phyloP scores from a whole-genome alignment of 2,329 filamentous ascomycete species.

The Furcasterigmium furcatum region DNA sequence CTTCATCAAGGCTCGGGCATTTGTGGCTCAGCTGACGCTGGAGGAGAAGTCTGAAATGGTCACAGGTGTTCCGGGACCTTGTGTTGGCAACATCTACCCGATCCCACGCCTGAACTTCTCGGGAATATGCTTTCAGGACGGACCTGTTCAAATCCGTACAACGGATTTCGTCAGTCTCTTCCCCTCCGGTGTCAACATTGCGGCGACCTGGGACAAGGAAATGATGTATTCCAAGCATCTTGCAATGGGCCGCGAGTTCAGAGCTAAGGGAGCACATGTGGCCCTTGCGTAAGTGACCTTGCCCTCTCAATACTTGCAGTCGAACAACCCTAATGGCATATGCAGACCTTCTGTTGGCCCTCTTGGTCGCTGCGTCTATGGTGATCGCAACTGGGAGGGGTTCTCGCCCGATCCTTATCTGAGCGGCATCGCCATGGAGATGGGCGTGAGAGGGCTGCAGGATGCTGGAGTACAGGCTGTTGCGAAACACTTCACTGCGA shows the following conservation, averaged over 20 bases:
- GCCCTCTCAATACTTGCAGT: not conserved
- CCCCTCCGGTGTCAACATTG: conserved; percentile 58
- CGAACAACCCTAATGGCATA: not conserved
- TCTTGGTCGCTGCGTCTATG: conserved; percentile 36
- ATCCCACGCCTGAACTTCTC: conserved; percentile 10
- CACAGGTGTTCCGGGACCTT: conserved; percentile 25
- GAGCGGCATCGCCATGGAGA: conserved; percentile 49
- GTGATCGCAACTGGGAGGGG: conserved; percentile 64
- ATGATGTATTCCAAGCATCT: conserved; percentile 5
- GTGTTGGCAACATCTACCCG: conserved; percentile 11
- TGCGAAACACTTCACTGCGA: conserved; percentile 34
- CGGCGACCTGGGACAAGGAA: conserved; percentile 6
- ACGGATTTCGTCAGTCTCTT: conserved; percentile 43
- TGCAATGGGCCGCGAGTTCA: conserved; percentile 8
- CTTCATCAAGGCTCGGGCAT: conserved; percentile 8
- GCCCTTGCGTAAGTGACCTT: conserved; percentile 23
- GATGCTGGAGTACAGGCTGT: conserved; percentile 32
- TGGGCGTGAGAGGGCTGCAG: conserved; percentile 28
- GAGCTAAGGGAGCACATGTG: conserved; percentile 10
- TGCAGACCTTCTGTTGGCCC: conserved; percentile 26
- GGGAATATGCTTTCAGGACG: conserved; percentile 11
- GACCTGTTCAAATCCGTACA: conserved; percentile 44
- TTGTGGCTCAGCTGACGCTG: conserved; percentile 20
- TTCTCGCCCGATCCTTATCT: conserved; percentile 65
- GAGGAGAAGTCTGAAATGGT: conserved; percentile 25